Percentiles rank a stretch among this genome's conserved stretches.
Conservation (phyloP, 73 alveolate genomes). For the Paramecium primaurelia region DNA sequence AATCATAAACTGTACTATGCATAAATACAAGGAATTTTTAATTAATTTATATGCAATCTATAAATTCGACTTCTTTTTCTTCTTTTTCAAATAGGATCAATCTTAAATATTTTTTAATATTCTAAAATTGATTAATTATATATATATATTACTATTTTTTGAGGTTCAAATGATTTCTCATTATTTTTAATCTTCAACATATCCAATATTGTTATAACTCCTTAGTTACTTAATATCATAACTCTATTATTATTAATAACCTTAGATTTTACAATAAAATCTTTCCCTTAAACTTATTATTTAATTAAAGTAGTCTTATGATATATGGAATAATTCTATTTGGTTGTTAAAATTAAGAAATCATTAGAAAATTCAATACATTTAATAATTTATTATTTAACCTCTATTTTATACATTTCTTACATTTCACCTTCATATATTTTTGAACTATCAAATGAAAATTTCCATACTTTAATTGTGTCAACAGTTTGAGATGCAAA, state of each 20-base stretch:
- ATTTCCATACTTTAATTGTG: slow-evolving; percentile 18
- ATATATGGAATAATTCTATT: not conserved
- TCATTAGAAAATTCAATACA: not conserved
- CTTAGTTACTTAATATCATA: not conserved
- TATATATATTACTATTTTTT: not conserved
- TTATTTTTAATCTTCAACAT: not conserved
- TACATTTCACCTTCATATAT: slow-evolving; percentile 39
- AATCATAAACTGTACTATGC: slow-evolving; percentile 33
- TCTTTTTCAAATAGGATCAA: slow-evolving; percentile 6
- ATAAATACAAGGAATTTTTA: not conserved
- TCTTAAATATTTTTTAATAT: not conserved
- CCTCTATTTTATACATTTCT: not conserved
- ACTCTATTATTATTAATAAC: not conserved
- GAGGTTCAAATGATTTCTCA: slow-evolving; percentile 4
- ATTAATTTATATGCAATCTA: not conserved
- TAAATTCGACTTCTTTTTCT: slow-evolving; percentile 19
- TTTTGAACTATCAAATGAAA: slow-evolving; percentile 36
- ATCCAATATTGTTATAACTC: not conserved
- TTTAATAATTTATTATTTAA: not conserved
- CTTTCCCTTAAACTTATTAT: slow-evolving; percentile 14
- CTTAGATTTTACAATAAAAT: not conserved
- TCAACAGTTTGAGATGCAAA: slow-evolving; percentile 6
- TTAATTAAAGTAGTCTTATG: not conserved
- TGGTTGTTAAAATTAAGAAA: not conserved
- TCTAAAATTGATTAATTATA: not conserved